phyloP scores from a whole-genome alignment of 78 protist genomes.

The Ministeria vibrans region DNA sequence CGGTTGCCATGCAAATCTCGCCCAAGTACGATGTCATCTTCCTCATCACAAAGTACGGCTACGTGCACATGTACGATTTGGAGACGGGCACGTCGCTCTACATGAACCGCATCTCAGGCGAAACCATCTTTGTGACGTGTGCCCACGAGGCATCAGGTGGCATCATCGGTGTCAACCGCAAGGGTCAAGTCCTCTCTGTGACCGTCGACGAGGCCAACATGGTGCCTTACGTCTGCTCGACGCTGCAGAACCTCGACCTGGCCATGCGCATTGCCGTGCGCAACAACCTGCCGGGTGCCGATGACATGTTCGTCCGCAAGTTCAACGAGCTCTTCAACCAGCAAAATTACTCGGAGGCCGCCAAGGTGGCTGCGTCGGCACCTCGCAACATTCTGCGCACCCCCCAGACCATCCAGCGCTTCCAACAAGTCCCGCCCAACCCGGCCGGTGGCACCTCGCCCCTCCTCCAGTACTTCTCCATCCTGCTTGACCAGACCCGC shows the following conservation, averaged over 20 bases:
- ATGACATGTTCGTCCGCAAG: slow-evolving; percentile 71
- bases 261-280: slow-evolving; percentile 85
- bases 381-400: slow-evolving; percentile 89
- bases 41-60: slow-evolving; percentile 91
- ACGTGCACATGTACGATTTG: slow-evolving; percentile 82
- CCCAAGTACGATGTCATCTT: slow-evolving; percentile 76
- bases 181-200: slow-evolving; percentile 76
- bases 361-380: slow-evolving; percentile 80
- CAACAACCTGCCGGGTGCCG: slow-evolving; percentile 91
- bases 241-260: slow-evolving; percentile 66
- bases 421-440: slow-evolving; percentile 65
- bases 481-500: slow-evolving; percentile 82
- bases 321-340: slow-evolving; percentile 66
- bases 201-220: slow-evolving; percentile 79
- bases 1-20: slow-evolving; percentile 89
- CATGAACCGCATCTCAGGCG: slow-evolving; percentile 75
- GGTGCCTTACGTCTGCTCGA: slow-evolving; percentile 74
- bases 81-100: slow-evolving; percentile 77
- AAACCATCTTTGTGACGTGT: slow-evolving; percentile 87
- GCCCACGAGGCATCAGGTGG: slow-evolving; percentile 66
- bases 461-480: slow-evolving; percentile 87
- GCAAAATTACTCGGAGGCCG: slow-evolving; percentile 82
- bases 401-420: slow-evolving; percentile 76
- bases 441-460: slow-evolving; percentile 76
- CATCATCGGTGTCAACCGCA: slow-evolving; percentile 80